Percentiles rank a stretch among this genome's conserved stretches.
These are phyloP conservation scores for Deakozyma indianensis DNA, from an alignment of 805 yeast species.

Conservation along the genomic window DNA sequence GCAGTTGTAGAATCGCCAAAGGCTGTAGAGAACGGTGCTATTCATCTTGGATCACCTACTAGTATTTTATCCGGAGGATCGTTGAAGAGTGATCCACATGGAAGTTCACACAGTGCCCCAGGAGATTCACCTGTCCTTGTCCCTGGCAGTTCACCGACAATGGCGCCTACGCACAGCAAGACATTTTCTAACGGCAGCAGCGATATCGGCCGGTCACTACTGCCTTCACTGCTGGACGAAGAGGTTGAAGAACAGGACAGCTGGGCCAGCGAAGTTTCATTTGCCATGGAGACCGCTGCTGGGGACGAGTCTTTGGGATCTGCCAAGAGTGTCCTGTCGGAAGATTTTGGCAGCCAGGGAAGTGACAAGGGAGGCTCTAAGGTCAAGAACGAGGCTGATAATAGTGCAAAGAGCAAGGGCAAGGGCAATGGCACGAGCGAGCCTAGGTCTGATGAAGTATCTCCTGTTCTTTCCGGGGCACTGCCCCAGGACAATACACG, in stretches of 20 bases:
- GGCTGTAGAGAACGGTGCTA: background rate
- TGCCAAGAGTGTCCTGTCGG: no score
- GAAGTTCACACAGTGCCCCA: background rate
- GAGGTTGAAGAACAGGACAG: background rate
- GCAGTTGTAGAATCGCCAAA: background rate
- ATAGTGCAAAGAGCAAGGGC: no score
- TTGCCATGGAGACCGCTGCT: background rate
- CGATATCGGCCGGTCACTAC: background rate
- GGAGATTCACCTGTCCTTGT: background rate
- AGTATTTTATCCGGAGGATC: background rate
- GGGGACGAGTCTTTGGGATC: background rate
- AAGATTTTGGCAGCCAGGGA: no score
- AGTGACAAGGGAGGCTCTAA: no score
- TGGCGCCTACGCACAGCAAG: background rate
- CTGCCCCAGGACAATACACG: background rate
- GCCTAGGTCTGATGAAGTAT: no score
- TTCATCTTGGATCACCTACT: background rate
- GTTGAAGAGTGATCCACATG: background rate
- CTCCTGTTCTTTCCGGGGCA: background rate
- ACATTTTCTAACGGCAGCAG: background rate
- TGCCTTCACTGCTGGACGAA: background rate
- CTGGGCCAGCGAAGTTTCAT: background rate
- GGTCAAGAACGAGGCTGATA: no score
- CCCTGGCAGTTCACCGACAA: background rate
- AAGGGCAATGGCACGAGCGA: no score